Base-by-base conservation (phyloP, 208 protist species). In the Tritrichomonas musculus region DNA sequence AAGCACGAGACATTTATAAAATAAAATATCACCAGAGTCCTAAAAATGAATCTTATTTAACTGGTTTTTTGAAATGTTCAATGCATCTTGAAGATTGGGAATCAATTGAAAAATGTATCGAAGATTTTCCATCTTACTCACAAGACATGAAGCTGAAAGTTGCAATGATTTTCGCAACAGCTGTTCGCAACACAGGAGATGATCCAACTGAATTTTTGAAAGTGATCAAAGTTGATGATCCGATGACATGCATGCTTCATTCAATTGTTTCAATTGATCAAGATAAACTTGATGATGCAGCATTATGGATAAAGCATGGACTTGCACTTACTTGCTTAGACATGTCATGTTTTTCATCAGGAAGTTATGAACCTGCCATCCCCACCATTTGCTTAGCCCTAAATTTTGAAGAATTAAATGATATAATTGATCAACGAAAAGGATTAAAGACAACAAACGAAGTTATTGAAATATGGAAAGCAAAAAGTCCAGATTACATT, bases 351-450 rank as follows among this genome's bases (percentile, higher is more conserved):
- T 88, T 88, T 47, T 44, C 13, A n/a, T 39, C 47, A 57, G 77
- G 77, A 57, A 88, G 27, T 57, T 88, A 88, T 88, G 77, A 88
- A 36, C 77, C 77, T 3, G 17, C 77, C n/a, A 88, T 88, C 39
- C 77, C 77, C n/a, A 88, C 47, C 5, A 88, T 88, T 57, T 88
- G 47, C n/a, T 60, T 57, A 5, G 9, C 47, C 0, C 53, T 88
- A 47, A 88, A 57, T 39, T 57, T 88, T 27, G 77, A 88, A 39
- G 77, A 88, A 39, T 47, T 88, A 25, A 88, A 88, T 36, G 77
- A 88, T 50, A 17, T 88, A 27, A 57, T 88, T 30, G 41, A 88
- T 57, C 30, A 30, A n/a, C 25, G 30, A 8, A 57, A 14, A 39
- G 17, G 30, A 8, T n/a, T 33, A 22, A 49, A 27, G 9, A 25